Percentiles rank a stretch among this genome's conserved stretches.
These are phyloP conservation scores for Chlamydomonas incerta DNA, from an alignment of 139 green algal genomes.

Conservation along the genomic window DNA sequence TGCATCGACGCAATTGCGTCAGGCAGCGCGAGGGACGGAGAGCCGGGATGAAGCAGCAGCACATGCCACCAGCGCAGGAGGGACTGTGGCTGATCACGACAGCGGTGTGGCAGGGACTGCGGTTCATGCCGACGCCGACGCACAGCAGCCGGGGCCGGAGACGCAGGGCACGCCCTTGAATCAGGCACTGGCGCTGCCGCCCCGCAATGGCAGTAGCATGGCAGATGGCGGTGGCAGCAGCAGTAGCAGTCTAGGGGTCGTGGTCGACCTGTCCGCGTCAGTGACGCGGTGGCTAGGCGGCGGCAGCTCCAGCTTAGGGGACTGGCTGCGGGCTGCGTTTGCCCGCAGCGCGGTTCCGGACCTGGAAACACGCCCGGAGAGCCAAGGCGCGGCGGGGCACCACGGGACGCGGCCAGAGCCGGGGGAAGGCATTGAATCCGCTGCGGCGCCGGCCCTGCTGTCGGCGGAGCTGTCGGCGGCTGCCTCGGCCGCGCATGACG, in stretches of 20 bases:
- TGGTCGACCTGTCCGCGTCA: neutral
- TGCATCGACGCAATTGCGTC: too few species aligned
- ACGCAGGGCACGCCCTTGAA: neutral
- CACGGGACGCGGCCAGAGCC: neutral
- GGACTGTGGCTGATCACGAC: too few species aligned
- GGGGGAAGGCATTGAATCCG: too few species aligned
- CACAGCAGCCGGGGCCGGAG: neutral
- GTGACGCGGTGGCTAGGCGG: slow-evolving; percentile 20
- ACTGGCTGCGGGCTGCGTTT: slow-evolving; percentile 3
- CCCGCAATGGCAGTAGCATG: too few species aligned
- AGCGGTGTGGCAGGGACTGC: neutral
- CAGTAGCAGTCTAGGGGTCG: neutral
- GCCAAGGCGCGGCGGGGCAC: neutral
- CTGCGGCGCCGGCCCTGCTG: too few species aligned
- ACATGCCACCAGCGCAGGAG: neutral
- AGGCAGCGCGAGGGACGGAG: too few species aligned
- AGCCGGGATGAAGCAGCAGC: too few species aligned
- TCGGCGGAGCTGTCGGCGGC: neutral
- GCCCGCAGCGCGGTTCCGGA: neutral
- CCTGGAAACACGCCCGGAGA: too few species aligned
- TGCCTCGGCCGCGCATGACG: too few species aligned
- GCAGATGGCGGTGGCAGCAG: neutral
- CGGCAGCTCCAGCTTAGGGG: neutral
- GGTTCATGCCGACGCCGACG: neutral
- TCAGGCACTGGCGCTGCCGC: too few species aligned